A percentile compares a stretch with the other conserved stretches of the same genome.
Conservation (phyloP, 257 asterid species). For the Misopates orontium region DNA sequence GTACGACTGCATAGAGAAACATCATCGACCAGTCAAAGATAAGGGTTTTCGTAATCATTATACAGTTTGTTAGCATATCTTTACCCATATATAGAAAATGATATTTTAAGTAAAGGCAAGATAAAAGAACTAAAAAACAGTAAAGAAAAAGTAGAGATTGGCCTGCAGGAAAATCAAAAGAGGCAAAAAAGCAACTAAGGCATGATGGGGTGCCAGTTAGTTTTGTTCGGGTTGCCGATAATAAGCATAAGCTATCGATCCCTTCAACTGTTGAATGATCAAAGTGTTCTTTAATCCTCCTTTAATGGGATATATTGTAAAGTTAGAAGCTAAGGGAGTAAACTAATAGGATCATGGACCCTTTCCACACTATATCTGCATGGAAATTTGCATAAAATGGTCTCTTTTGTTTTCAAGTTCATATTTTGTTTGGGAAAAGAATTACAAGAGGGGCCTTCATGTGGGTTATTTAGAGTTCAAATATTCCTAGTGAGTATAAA, state of each 20-base stretch:
- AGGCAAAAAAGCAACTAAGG: neutral
- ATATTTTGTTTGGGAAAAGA: neutral
- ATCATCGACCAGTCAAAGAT: neutral
- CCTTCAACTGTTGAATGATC: neutral
- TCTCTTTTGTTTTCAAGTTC: neutral
- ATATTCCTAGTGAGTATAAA: neutral
- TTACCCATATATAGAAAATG: neutral
- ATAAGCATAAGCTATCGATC: neutral
- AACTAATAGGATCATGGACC: neutral
- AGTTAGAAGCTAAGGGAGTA: neutral
- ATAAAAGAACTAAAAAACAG: neutral
- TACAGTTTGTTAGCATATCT: neutral
- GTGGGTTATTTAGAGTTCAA: conserved; percentile 24
- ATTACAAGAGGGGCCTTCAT: conserved; percentile 29
- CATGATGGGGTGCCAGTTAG: conserved; percentile 3
- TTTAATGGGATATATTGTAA: neutral
- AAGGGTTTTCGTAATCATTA: neutral
- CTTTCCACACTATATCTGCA: neutral
- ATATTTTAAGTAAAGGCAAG: neutral
- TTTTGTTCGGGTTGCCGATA: neutral
- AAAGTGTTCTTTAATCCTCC: neutral
- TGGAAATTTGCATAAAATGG: neutral
- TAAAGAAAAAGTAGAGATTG: neutral
- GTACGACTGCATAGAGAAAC: neutral
- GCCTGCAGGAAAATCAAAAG: neutral